Conservation (phyloP, 495 filamentous ascomycete genomes). For the Penicillium salamii region DNA sequence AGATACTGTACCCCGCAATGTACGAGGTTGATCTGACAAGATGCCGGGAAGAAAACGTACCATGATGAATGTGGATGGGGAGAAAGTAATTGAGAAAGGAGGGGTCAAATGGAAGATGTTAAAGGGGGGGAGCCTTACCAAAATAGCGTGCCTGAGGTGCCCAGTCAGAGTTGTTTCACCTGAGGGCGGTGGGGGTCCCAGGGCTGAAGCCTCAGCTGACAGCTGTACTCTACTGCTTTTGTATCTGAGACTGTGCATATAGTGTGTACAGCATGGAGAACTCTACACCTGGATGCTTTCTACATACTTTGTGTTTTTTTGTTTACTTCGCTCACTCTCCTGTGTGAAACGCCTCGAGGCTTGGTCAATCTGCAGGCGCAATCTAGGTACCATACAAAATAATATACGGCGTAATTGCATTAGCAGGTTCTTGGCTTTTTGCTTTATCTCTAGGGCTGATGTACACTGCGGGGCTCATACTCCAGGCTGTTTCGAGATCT, state of each 20-base stretch:
- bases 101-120: conserved; percentile 18
- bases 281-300: too few relatives aligned
- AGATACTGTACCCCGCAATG: conserved; percentile 37
- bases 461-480: neutral
- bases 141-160: conserved; percentile 14
- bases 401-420: neutral
- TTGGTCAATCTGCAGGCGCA: too few relatives aligned
- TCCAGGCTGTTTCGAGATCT: neutral
- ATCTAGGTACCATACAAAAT: too few relatives aligned
- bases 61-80: conserved; percentile 29
- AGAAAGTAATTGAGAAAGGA: conserved; percentile 13
- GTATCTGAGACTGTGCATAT: too few relatives aligned
- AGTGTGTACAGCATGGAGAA: too few relatives aligned
- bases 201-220: conserved; percentile 7
- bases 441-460: neutral
- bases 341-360: too few relatives aligned
- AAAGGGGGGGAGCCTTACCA: conserved; percentile 25
- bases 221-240: neutral
- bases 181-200: conserved; percentile 12
- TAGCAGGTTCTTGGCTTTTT: neutral
- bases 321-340: neutral
- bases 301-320: neutral
- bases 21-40: conserved; percentile 22
- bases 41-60: conserved; percentile 19
- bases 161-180: conserved; percentile 10